Percentiles rank a stretch among this genome's conserved stretches.
phyloP scores from a whole-genome alignment of 2,329 filamentous ascomycete genomes.

The Diaporthe sp. region DNA sequence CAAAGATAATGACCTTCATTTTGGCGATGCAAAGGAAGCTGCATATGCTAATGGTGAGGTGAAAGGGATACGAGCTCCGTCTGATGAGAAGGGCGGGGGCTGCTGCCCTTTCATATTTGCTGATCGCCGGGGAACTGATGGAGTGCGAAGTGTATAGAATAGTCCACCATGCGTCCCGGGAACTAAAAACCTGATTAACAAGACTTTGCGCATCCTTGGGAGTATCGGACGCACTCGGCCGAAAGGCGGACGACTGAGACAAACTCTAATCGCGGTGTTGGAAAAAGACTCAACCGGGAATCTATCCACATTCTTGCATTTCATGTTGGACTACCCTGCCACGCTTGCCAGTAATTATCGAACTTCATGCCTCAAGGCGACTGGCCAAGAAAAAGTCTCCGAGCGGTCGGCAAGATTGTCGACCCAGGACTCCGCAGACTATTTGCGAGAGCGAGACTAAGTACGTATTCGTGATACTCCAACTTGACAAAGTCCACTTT shows the following conservation, averaged over 20 bases:
- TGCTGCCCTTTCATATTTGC: not conserved
- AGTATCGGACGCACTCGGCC: not conserved
- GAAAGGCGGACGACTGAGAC: not conserved
- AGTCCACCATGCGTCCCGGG: not conserved
- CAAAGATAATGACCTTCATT: conserved; percentile 25
- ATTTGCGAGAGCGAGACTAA: not conserved
- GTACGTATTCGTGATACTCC: not conserved
- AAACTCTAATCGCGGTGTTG: not conserved
- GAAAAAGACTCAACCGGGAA: not conserved
- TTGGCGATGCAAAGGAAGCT: not conserved
- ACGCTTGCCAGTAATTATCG: no score
- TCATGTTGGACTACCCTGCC: not conserved
- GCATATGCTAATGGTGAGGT: no score
- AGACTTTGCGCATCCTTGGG: not conserved
- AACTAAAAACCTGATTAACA: not conserved
- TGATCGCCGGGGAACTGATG: not conserved
- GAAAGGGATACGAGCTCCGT: not conserved
- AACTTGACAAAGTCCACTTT: not conserved
- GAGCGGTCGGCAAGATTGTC: conserved; percentile 1
- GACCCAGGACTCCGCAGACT: not conserved
- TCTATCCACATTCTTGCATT: not conserved
- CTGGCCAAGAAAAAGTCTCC: not conserved
- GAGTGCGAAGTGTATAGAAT: not conserved
- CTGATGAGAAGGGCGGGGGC: not conserved
- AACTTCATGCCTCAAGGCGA: not conserved